These are phyloP conservation scores for Aspergillus conjunctus DNA, from an alignment of 495 filamentous ascomycete genomes.

Conservation along the genomic window DNA sequence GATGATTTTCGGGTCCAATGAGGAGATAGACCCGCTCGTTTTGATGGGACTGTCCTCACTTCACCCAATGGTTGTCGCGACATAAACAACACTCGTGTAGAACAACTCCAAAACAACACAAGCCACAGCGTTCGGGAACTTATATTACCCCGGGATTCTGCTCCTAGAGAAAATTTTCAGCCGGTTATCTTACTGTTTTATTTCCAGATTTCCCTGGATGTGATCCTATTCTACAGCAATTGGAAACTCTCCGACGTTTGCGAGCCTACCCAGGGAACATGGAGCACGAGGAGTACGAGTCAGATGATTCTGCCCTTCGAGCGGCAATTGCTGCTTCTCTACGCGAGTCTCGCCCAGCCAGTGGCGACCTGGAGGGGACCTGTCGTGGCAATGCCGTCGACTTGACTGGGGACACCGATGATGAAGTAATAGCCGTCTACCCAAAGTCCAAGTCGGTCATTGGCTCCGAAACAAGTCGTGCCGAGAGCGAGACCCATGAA, in stretches of 20 bases:
- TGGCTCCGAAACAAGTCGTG: conserved; percentile 36
- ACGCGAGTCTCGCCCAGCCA: conserved; percentile 58
- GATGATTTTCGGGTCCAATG: background rate
- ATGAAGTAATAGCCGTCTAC: conserved; percentile 32
- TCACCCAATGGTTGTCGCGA: background rate
- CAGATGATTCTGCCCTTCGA: conserved; percentile 27
- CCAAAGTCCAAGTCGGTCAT: conserved; percentile 42
- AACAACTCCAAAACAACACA: background rate
- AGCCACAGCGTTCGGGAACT: too few species aligned
- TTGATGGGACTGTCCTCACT: background rate
- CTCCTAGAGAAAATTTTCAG: too few species aligned
- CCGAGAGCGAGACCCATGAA: conserved; percentile 18
- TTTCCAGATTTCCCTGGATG: too few species aligned
- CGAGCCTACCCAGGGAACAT: conserved; percentile 16
- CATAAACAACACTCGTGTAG: background rate
- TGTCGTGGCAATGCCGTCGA: conserved; percentile 34
- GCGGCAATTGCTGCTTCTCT: conserved; percentile 74
- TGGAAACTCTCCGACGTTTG: too few species aligned
- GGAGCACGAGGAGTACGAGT: conserved; percentile 13
- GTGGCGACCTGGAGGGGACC: background rate
- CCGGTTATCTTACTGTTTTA: too few species aligned
- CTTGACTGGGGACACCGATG: conserved; percentile 37
- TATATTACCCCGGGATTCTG: background rate
- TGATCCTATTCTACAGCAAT: too few species aligned
- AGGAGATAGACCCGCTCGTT: background rate